phyloP scores from a whole-genome alignment of 2,329 filamentous ascomycete species.

The Botrytis sinoallii region DNA sequence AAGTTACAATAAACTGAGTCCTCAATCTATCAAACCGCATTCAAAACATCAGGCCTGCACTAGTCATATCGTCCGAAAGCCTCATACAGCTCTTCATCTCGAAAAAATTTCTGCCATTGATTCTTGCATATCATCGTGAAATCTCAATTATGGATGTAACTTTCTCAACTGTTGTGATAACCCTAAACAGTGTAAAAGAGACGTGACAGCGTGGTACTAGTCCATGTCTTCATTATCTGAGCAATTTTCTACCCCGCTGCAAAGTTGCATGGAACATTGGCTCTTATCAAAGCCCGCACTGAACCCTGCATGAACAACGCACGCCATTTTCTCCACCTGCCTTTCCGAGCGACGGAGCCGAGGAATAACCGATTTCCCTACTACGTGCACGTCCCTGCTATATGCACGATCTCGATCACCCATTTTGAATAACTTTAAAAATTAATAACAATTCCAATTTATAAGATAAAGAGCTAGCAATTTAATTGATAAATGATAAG shows the following conservation, averaged over 20 bases:
- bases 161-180: background rate
- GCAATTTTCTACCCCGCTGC: background rate
- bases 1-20: background rate
- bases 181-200: background rate
- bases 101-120: background rate
- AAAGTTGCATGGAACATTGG: background rate
- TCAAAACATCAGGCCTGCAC: background rate
- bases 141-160: background rate
- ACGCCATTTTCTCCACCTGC: background rate
- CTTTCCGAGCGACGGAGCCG: slow-evolving; percentile 8
- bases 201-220: background rate
- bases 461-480: too few species aligned
- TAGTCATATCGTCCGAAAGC: background rate
- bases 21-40: background rate
- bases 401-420: too few species aligned
- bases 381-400: too few species aligned
- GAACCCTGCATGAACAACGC: background rate
- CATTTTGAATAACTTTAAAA: too few species aligned
- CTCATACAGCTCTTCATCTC: background rate
- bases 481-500: too few species aligned
- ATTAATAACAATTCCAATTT: too few species aligned
- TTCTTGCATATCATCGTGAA: background rate
- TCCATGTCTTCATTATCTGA: background rate
- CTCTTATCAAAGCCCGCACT: background rate
- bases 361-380: too few species aligned